Evolutionary conservation across 306 rosid species (phyloP), one percentile per base, ranked within the genome.

Genomic region (Adenanthera pavonina): DNA sequence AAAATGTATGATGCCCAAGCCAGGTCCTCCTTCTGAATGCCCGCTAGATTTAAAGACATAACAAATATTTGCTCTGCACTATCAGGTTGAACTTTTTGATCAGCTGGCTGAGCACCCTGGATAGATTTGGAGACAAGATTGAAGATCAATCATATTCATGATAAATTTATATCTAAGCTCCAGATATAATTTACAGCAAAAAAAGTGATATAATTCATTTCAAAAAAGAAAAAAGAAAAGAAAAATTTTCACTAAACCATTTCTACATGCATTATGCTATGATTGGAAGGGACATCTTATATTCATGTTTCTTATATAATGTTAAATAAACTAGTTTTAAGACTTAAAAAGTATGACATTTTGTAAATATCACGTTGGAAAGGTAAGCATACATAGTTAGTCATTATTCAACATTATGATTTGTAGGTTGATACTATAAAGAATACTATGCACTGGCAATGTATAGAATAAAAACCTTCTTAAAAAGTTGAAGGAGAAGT

Each of bases 1-100:
- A 93, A 78, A 82, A 93, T 70, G 74, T 93, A 95, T 2, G 97
- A 92, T 33, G 97, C 89, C 99, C 99, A 93, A 82, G 99, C 98
- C 72, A 95, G 72, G 75, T 93, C 98, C 76, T 95, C 98, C 89
- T 89, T 90, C 78, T 72, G 57, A 85, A 81, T 75, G 78, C 89
- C 81, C 46, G 75, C 83, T 41, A 89, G 78, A 77, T 75, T 87
- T 38, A 83, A 54, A 14, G 99, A 90, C 88, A 95, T 83, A 83
- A 87, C 80, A 86, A 95, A 92, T 85, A 89, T 83, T 85, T 95
- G 98, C 83, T 93, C 88, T 30, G 89, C 78, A 12, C 87, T 94
- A 54, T 88, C 90, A 0, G 97, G 97, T 81, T 92, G 86, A 64
- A 81, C 88, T 48, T 87, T 80, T 85, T 89, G 93, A 72, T 91